Conservation (phyloP, 169 alveolate genomes). For the Eimeria falciformis region DNA sequence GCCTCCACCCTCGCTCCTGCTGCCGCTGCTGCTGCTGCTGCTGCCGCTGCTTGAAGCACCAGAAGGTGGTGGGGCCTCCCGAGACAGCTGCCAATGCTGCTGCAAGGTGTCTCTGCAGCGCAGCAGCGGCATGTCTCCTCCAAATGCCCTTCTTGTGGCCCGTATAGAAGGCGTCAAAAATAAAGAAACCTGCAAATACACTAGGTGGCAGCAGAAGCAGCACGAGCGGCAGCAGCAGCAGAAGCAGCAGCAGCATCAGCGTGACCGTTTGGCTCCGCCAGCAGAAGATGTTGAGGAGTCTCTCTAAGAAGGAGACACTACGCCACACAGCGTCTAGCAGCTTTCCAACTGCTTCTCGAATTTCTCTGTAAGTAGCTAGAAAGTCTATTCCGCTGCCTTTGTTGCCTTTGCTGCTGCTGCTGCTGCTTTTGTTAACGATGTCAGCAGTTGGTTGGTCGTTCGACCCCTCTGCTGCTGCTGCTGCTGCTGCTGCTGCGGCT, state of each 20-base stretch:
- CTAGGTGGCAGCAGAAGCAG: constrained; percentile 59
- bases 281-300: neutral
- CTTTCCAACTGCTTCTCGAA: neutral
- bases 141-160: constrained; percentile 31
- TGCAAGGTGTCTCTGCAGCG: constrained; percentile 56
- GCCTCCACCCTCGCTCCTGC: constrained; percentile 42
- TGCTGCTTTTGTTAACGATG: constrained; percentile 28
- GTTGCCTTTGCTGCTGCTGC: constrained; percentile 55
- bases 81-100: constrained; percentile 42
- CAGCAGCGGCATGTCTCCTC: constrained; percentile 46
- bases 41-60: constrained; percentile 48
- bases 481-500: neutral
- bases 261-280: constrained; percentile 46
- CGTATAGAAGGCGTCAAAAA: constrained; percentile 38
- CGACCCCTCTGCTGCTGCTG: constrained; percentile 27
- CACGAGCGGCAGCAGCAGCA: constrained; percentile 51
- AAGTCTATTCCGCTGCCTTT: neutral
- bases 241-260: constrained; percentile 26
- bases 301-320: neutral
- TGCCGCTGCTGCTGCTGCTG: constrained; percentile 37
- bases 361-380: constrained; percentile 29
- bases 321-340: constrained; percentile 28
- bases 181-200: constrained; percentile 16
- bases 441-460: too few species aligned
- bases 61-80: constrained; percentile 51